Conservation (phyloP, 306 rosid species). For the Castanea crenata region DNA sequence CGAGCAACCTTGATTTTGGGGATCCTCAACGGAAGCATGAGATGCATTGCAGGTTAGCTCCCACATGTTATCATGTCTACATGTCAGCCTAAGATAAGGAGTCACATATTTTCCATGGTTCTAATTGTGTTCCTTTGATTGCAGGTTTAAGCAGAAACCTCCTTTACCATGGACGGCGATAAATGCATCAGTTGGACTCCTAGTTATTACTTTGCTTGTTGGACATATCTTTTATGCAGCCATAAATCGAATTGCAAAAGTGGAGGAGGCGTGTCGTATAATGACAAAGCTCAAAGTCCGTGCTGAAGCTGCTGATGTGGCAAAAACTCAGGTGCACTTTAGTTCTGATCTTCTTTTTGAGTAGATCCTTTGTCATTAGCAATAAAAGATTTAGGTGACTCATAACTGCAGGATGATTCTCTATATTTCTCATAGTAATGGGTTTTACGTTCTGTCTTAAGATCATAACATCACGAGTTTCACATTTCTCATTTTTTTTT, state of each 20-base stretch:
- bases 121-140: constrained; percentile 8
- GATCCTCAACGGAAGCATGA: constrained; percentile 95
- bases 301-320: constrained; percentile 99
- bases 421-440: constrained; percentile 16
- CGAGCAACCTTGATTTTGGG: constrained; percentile 83
- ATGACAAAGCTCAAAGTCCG: constrained; percentile 70
- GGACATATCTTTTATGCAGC: constrained; percentile 84
- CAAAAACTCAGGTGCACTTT: constrained; percentile 79
- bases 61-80: constrained; percentile 7
- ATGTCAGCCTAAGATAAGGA: constrained; percentile 15
- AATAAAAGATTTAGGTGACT: neutral
- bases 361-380: constrained; percentile 8
- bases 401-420: neutral
- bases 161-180: constrained; percentile 78
- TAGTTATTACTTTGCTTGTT: constrained; percentile 77
- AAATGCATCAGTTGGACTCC: constrained; percentile 53
- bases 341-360: constrained; percentile 9
- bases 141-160: constrained; percentile 83
- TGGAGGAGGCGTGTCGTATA: constrained; percentile 66
- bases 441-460: constrained; percentile 9
- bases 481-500: constrained; percentile 5
- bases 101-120: neutral
- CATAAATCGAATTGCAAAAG: constrained; percentile 71
- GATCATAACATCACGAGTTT: constrained; percentile 1
- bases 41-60: constrained; percentile 94